Evolutionary conservation across 208 protist genomes (phyloP).

Genomic region (Wallacemonas sp.): DNA sequence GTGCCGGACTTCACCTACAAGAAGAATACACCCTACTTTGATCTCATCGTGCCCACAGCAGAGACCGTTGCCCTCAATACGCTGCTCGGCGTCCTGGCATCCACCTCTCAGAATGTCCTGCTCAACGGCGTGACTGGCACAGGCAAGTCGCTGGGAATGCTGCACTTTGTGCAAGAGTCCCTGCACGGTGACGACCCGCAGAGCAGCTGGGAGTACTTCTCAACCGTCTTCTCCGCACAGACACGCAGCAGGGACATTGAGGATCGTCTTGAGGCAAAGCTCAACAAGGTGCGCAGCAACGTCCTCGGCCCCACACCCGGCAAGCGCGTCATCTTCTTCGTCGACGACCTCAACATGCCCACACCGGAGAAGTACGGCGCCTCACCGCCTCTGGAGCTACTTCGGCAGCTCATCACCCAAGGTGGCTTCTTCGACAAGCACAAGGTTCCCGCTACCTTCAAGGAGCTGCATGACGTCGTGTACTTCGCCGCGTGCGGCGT

Average conservation of each 20-base stretch:
- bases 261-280: conserved; percentile 92
- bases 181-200: conserved; percentile 79
- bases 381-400: conserved; percentile 94
- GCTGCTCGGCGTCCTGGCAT: conserved; percentile 70
- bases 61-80: conserved; percentile 90
- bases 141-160: conserved; percentile 91
- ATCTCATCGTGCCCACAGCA: conserved; percentile 95
- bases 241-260: conserved; percentile 92
- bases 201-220: conserved; percentile 84
- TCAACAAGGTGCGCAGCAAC: conserved; percentile 91
- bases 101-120: conserved; percentile 80
- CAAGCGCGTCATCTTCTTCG: conserved; percentile 90
- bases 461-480: conserved; percentile 89
- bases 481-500: conserved; percentile 93
- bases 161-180: conserved; percentile 62
- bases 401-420: conserved; percentile 95
- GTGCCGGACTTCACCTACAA: conserved; percentile 93
- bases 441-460: conserved; percentile 91
- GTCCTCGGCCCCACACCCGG: conserved; percentile 87
- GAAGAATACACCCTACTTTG: conserved; percentile 86
- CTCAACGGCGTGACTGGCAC: conserved; percentile 95
- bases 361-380: conserved; percentile 93
- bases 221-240: conserved; percentile 93
- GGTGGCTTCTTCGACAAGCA: conserved; percentile 93
- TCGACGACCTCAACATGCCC: conserved; percentile 97